These are phyloP conservation scores for Aspergillus sclerotiicarbonarius DNA, from an alignment of 495 filamentous ascomycete genomes.

Conservation along the genomic window DNA sequence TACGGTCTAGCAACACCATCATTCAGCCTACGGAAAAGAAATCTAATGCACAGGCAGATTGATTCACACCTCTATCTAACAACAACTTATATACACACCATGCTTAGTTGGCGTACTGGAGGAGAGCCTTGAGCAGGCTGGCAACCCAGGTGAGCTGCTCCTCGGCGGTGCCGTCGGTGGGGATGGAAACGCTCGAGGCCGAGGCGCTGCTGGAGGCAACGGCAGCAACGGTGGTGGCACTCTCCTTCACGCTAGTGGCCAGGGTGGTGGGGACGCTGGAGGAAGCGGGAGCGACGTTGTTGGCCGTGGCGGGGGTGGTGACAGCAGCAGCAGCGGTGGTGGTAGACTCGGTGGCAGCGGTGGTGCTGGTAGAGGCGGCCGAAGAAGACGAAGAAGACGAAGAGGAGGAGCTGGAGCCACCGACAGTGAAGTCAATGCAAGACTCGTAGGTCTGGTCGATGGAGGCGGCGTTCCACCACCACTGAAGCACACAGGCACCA, in stretches of 20 bases:
- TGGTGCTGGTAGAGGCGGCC: conserved; percentile 14
- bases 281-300: conserved; percentile 9
- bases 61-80: conserved; percentile 4
- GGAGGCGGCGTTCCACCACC: conserved; percentile 65
- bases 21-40: background rate
- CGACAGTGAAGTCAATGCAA: conserved; percentile 67
- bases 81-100: background rate
- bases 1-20: too few relatives aligned
- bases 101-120: conserved; percentile 23
- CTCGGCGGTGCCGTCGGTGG: conserved; percentile 26
- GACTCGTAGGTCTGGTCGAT: conserved; percentile 73
- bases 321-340: conserved; percentile 10
- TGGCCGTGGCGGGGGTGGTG: conserved; percentile 14
- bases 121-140: conserved; percentile 19
- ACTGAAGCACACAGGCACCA: conserved; percentile 67
- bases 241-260: conserved; percentile 8
- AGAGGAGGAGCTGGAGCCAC: conserved; percentile 27
- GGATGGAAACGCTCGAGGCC: conserved; percentile 15
- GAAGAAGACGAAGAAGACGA: conserved; percentile 10
- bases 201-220: conserved; percentile 1
- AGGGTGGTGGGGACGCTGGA: conserved; percentile 11
- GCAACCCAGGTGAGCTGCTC: conserved; percentile 29
- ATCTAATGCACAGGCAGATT: conserved; percentile 2
- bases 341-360: conserved; percentile 14
- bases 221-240: conserved; percentile 12